A percentile compares a stretch with the other conserved stretches of the same genome.
phyloP scores from a whole-genome alignment of 2,329 filamentous ascomycete genomes.

The Xylaria sp. region DNA sequence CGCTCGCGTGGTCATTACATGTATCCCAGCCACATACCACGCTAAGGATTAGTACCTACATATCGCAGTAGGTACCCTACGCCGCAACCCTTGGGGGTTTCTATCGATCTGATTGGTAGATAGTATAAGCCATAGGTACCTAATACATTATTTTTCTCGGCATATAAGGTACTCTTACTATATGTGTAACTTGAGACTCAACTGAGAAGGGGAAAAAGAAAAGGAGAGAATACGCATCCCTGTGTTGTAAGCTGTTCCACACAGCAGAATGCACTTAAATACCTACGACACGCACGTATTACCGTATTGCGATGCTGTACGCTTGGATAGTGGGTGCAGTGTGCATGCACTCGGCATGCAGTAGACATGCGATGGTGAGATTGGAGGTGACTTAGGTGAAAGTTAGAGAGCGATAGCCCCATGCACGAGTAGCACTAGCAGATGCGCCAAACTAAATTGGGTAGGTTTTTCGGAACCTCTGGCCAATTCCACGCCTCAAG shows the following conservation, averaged over 20 bases:
- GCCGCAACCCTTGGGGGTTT: not conserved
- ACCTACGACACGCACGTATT: not conserved
- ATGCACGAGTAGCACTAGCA: too few species aligned
- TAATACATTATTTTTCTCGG: not conserved
- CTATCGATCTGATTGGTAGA: not conserved
- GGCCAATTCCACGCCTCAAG: conserved; percentile 1
- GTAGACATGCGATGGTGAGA: not conserved
- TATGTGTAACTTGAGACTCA: too few species aligned
- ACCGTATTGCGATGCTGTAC: not conserved
- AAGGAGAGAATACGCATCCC: too few species aligned
- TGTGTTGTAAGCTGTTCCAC: not conserved
- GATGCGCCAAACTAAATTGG: conserved; percentile 4
- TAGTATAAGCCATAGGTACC: not conserved
- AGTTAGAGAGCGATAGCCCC: conserved; percentile 1
- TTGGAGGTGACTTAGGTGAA: not conserved
- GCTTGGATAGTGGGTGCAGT: not conserved
- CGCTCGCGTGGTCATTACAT: not conserved
- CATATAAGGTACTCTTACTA: not conserved
- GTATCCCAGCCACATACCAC: conserved; percentile 8
- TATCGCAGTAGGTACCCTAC: not conserved
- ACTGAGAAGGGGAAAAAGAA: too few species aligned
- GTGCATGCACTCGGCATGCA: not conserved
- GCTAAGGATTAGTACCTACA: conserved; percentile 8
- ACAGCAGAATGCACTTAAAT: not conserved
- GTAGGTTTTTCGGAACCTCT: conserved; percentile 18